Evolutionary conservation across 805 yeast species (phyloP).

Genomic region (Schwanniomyces yamadae): DNA sequence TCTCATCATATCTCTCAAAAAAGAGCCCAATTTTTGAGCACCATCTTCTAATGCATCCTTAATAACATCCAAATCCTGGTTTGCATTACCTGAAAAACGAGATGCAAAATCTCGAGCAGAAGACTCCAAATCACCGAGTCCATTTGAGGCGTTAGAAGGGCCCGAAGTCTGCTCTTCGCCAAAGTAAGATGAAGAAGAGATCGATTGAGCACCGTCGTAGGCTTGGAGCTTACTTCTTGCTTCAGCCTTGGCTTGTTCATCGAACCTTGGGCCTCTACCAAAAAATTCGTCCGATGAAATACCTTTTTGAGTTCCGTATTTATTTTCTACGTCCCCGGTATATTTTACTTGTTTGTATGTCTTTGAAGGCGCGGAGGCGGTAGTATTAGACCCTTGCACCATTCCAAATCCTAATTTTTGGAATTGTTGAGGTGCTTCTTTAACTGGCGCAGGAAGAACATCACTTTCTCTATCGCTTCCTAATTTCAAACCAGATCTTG

Average conservation of each 20-base stretch:
- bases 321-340: slow-evolving; percentile 71
- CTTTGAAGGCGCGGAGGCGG: slow-evolving; percentile 21
- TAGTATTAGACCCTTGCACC: slow-evolving; percentile 62
- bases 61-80: slow-evolving; percentile 83
- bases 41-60: slow-evolving; percentile 94
- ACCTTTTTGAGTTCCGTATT: slow-evolving; percentile 87
- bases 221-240: slow-evolving; percentile 79
- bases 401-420: slow-evolving; percentile 91
- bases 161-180: slow-evolving; percentile 69
- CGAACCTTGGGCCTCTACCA: slow-evolving; percentile 80
- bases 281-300: slow-evolving; percentile 94
- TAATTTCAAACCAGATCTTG: slow-evolving; percentile 4
- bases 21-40: slow-evolving; percentile 82
- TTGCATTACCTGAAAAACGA: slow-evolving; percentile 70
- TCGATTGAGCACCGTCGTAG: slow-evolving; percentile 83
- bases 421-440: slow-evolving; percentile 62
- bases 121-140: slow-evolving; percentile 49
- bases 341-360: slow-evolving; percentile 58
- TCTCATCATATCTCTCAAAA: slow-evolving; percentile 81
- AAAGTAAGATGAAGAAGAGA: slow-evolving; percentile 89
- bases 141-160: slow-evolving; percentile 23
- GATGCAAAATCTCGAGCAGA: slow-evolving; percentile 63
- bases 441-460: slow-evolving; percentile 28
- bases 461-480: slow-evolving; percentile 7
- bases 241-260: slow-evolving; percentile 72